Evolutionary conservation across 169 alveolate species (phyloP), one percentile per base, ranked within the genome.

Genomic region (Eimeria sp.): DNA sequence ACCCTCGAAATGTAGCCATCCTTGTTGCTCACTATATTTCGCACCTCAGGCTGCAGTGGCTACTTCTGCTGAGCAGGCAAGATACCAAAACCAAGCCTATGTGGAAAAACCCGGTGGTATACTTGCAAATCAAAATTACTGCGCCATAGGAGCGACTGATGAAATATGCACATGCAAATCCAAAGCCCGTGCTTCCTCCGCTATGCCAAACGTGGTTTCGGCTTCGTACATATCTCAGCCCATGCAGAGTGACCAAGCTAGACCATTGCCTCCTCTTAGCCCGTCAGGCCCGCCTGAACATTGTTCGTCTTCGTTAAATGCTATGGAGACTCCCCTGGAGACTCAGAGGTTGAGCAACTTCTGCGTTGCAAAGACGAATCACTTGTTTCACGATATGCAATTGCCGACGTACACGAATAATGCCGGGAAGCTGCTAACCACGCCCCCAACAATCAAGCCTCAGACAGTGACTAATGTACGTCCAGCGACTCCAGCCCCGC

Each of bases 151-250:
- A 14, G 68, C 88, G 52, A 30, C 46, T 52, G 49, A 14, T n/a
- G 23, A 46, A 46, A 49, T 52, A n/a, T 78, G 88, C 88, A 78
- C 88, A 18, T 78, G 88, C 88, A 78, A 8, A 16, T 27, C 88
- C 25, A 54, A 30, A 54, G 52, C 52, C 68, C 88, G 66, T 25
- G 88, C 88, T 54, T 78, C 66, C 27, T 78, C 88, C 27, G 88
- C 88, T 49, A 78, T 25, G 88, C 88, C 66, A 78, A 78, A 66
- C 8, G 68, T 4, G 58, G 9, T n/a, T 49, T 52, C 88, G 88
- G 10, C 66, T 78, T 30, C 68, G 46, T 78, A 52, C 68, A 30
- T n/a, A 2, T 54, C 66, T 43, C 88, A 52, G 27, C 46, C 88
- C 88, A 49, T 4, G 30, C 66, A n/a, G 27, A 52, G 49, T 14